These are phyloP conservation scores for Tetraselmis chui DNA, from an alignment of 139 green algal genomes.

Conservation along the genomic window DNA sequence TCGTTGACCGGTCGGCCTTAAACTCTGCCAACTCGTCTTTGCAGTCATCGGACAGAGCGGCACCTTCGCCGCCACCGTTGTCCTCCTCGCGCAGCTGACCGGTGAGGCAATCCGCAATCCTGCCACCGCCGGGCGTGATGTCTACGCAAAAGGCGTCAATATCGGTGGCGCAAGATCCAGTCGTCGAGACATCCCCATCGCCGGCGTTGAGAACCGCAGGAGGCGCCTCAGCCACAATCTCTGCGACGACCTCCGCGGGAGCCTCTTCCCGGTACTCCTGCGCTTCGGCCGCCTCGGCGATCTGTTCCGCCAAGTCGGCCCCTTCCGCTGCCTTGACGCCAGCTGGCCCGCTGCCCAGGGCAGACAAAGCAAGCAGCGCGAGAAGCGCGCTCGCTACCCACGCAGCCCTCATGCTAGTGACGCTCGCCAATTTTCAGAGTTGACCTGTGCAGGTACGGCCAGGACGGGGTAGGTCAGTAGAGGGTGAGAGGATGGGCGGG, in stretches of 20 bases:
- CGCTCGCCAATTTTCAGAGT: no score
- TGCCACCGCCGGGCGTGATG: constrained; percentile 38
- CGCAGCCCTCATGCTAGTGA: no score
- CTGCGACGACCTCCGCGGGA: not conserved
- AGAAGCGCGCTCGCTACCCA: not conserved
- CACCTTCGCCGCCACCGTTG: not conserved
- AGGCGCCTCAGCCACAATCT: constrained; percentile 23
- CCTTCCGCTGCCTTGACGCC: not conserved
- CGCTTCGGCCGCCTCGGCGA: not conserved
- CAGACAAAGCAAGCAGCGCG: not conserved
- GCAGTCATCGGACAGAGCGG: constrained; percentile 38
- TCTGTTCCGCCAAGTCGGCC: not conserved
- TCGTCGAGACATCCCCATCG: constrained; percentile 26
- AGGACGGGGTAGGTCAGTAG: no score
- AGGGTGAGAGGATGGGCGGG: no score
- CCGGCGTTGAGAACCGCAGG: constrained; percentile 16
- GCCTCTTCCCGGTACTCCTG: not conserved
- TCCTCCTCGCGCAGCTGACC: constrained; percentile 34
- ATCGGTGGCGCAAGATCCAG: constrained; percentile 43
- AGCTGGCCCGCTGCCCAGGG: not conserved
- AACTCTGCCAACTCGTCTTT: constrained; percentile 59
- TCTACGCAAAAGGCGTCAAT: constrained; percentile 51
- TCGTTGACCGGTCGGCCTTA: constrained; percentile 55
- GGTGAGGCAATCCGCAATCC: constrained; percentile 56
- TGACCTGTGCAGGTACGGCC: no score